These are phyloP conservation scores for Penicillium carneum DNA, from an alignment of 2,329 filamentous ascomycete genomes.

Conservation along the genomic window DNA sequence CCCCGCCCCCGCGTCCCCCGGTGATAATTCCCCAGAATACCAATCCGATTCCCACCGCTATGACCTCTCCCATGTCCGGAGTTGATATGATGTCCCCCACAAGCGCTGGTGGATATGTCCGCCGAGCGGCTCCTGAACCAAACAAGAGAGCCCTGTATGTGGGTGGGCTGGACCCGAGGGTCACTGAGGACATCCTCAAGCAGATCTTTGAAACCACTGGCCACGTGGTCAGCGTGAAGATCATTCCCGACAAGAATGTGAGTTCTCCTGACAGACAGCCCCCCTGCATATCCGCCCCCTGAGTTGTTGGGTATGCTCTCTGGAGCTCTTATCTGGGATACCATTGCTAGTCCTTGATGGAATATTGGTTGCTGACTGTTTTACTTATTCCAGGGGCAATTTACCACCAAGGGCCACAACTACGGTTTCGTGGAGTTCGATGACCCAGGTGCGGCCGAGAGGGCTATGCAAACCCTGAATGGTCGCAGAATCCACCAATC, in stretches of 20 bases:
- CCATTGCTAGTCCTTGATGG: not conserved
- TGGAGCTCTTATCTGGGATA: not conserved
- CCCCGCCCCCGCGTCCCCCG: slow-evolving; percentile 83
- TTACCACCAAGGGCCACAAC: slow-evolving; percentile 92
- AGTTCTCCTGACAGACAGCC: slow-evolving; percentile 53
- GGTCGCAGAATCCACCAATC: slow-evolving; percentile 93
- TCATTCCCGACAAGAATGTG: slow-evolving; percentile 99
- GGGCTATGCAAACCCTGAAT: slow-evolving; percentile 96
- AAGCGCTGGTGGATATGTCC: slow-evolving; percentile 78
- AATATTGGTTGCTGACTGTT: not conserved
- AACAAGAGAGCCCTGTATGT: slow-evolving; percentile 98
- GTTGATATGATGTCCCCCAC: slow-evolving; percentile 81
- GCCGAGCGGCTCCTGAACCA: slow-evolving; percentile 92
- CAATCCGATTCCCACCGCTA: slow-evolving; percentile 91
- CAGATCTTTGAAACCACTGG: slow-evolving; percentile 99
- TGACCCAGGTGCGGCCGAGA: slow-evolving; percentile 92
- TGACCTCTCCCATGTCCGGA: slow-evolving; percentile 82
- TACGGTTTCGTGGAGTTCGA: slow-evolving; percentile 99
- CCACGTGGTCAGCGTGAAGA: slow-evolving; percentile 98
- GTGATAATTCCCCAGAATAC: slow-evolving; percentile 92
- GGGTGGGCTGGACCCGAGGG: slow-evolving; percentile 89
- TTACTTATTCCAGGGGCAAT: slow-evolving; percentile 33
- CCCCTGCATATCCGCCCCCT: slow-evolving; percentile 20
- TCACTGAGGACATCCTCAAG: slow-evolving; percentile 93
- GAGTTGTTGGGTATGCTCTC: not conserved